These are phyloP conservation scores for Myriosclerotinia duriaeana DNA, from an alignment of 2,329 filamentous ascomycete genomes.

Conservation along the genomic window DNA sequence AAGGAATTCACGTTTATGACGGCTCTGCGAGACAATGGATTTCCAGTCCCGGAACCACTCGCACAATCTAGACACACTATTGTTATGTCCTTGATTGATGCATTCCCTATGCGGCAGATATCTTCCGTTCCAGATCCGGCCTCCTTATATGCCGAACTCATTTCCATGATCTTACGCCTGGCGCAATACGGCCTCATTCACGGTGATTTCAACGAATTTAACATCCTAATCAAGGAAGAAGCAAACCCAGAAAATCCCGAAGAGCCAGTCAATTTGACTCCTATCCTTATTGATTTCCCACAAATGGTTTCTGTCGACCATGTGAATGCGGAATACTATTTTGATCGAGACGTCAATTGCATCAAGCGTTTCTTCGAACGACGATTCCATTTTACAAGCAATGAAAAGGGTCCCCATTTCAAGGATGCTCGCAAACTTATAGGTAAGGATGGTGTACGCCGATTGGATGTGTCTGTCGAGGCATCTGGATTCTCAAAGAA, in stretches of 20 bases:
- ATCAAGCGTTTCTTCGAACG: constrained; percentile 92
- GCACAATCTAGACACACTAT: constrained; percentile 92
- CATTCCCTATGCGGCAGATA: constrained; percentile 88
- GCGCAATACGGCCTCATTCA: constrained; percentile 89
- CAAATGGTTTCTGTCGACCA: constrained; percentile 98
- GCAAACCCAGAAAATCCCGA: constrained; percentile 43
- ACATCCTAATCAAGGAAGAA: constrained; percentile 87
- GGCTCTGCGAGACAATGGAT: constrained; percentile 77
- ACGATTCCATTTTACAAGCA: constrained; percentile 82
- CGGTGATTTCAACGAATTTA: constrained; percentile 99
- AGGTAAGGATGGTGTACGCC: constrained; percentile 60
- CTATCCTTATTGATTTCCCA: constrained; percentile 94
- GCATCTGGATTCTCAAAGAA: constrained; percentile 96
- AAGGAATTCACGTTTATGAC: constrained; percentile 96
- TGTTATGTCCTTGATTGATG: constrained; percentile 91
- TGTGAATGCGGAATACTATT: constrained; percentile 92
- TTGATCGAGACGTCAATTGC: constrained; percentile 92
- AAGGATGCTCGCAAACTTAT: constrained; percentile 76
- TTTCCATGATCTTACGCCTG: constrained; percentile 78
- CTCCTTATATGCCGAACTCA: constrained; percentile 85
- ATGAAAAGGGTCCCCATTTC: constrained; percentile 81
- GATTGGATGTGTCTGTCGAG: constrained; percentile 84
- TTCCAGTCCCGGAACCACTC: constrained; percentile 84
- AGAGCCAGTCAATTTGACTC: constrained; percentile 59
- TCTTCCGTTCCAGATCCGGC: constrained; percentile 79